A percentile compares a stretch with the other conserved stretches of the same genome.
Conservation (phyloP, 768 basidiomycete species). For the Tephrocybe sp. region DNA sequence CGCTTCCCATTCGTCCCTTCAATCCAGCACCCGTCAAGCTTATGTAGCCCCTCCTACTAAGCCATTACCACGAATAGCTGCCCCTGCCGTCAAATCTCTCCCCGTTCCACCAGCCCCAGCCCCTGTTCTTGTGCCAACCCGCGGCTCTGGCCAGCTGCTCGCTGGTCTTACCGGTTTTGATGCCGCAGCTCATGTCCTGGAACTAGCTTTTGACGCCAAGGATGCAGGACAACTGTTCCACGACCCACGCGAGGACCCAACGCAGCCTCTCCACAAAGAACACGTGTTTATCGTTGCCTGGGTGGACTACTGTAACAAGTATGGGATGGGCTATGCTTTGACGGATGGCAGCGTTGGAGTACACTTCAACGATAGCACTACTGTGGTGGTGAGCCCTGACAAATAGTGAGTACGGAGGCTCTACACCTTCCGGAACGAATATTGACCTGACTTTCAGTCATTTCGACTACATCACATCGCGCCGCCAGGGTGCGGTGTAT, state of each 20-base stretch:
- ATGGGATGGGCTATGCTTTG: slow-evolving; percentile 98
- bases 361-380: slow-evolving; percentile 95
- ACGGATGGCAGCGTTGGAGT: slow-evolving; percentile 95
- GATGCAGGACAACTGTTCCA: slow-evolving; percentile 64
- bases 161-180: slow-evolving; percentile 61
- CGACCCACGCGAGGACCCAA: slow-evolving; percentile 55
- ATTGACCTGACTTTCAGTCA: slow-evolving; percentile 48
- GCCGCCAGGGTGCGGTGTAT: slow-evolving; percentile 63
- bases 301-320: slow-evolving; percentile 99
- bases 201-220: slow-evolving; percentile 68
- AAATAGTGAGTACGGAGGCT: slow-evolving; percentile 63
- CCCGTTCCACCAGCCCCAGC: slow-evolving; percentile 18
- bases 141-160: background rate
- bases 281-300: slow-evolving; percentile 95
- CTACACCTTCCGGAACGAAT: slow-evolving; percentile 1
- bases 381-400: slow-evolving; percentile 79
- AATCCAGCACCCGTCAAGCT: background rate
- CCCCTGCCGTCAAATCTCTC: slow-evolving; percentile 9
- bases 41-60: slow-evolving; percentile 10
- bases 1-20: slow-evolving; percentile 7
- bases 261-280: slow-evolving; percentile 54
- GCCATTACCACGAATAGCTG: slow-evolving; percentile 13
- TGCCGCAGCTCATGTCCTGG: slow-evolving; percentile 49
- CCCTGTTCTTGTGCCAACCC: background rate
- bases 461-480: slow-evolving; percentile 84